Conservation (phyloP, 2,329 filamentous ascomycete species). For the Ceratocystis ficicola region DNA sequence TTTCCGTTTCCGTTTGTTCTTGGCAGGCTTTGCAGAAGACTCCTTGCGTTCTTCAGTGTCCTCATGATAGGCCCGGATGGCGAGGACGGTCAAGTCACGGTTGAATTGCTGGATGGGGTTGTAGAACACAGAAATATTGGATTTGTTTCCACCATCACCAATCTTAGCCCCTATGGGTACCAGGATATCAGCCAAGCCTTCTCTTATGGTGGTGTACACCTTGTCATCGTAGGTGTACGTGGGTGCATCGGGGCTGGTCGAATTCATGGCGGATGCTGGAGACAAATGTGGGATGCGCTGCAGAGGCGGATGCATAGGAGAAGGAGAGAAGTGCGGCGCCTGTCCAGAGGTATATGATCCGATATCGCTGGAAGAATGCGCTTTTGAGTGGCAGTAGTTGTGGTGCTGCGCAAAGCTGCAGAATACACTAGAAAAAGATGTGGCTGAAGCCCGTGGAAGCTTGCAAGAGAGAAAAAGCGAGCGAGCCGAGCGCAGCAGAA, state of each 20-base stretch:
- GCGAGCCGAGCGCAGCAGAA: slow-evolving; percentile 9
- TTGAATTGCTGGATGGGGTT: slow-evolving; percentile 99
- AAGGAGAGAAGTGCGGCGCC: not conserved
- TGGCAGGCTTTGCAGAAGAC: slow-evolving; percentile 25
- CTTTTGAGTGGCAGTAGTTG: slow-evolving; percentile 7
- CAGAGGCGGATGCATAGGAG: not conserved
- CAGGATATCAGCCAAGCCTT: slow-evolving; percentile 46
- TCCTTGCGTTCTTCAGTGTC: slow-evolving; percentile 41
- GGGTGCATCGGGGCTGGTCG: slow-evolving; percentile 16
- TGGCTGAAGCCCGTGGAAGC: slow-evolving; percentile 3
- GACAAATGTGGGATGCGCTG: not conserved
- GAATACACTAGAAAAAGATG: not conserved
- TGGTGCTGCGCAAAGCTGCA: not conserved
- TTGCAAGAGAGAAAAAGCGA: slow-evolving; percentile 2
- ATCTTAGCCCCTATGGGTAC: slow-evolving; percentile 38
- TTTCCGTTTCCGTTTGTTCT: slow-evolving; percentile 34
- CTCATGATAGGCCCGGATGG: slow-evolving; percentile 79
- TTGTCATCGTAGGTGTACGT: slow-evolving; percentile 32
- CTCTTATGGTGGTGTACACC: slow-evolving; percentile 41
- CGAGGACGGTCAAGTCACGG: slow-evolving; percentile 82
- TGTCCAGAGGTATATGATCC: not conserved
- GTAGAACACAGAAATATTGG: slow-evolving; percentile 71
- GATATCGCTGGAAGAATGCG: not conserved
- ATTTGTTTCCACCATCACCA: slow-evolving; percentile 47
- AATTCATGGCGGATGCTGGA: slow-evolving; percentile 12